Evolutionary conservation across 176 grass and related monocot species (phyloP), one percentile per base, ranked within the genome.

Genomic region (Pharus latifolius): DNA sequence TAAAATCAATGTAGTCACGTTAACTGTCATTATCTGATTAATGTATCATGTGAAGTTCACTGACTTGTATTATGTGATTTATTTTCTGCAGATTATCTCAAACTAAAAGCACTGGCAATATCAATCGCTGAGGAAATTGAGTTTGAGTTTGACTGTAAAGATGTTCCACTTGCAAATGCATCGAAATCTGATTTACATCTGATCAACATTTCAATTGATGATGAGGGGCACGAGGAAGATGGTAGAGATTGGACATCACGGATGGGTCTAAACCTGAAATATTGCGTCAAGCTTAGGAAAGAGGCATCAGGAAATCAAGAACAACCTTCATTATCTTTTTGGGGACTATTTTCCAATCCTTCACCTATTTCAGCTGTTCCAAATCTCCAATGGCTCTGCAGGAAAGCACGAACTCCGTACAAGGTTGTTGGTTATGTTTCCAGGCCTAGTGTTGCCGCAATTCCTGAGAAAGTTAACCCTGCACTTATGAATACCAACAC

Each of bases 141-240:
- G 49, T 82, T 85, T 32, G 72, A 76, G 31, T 86, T 91, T 55
- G 80, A 88, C 24, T 93, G 73, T 83, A 78, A 81, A 68, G 95
- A 99, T 67, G 58, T 86, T 68, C 77, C 87, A 66, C 64, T 94
- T 63, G 78, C 61, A 57, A 99, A 86, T 88, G 89, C 90, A 47
- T 88, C 78, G 14, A 78, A 71, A 33, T 78, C 95, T 63, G 84
- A 88, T 88, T 37, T 99, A 33, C 53, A 88, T 67, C 43, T 88
- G 63, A 94, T 99, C 69, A 99, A 99, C 40, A 86, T 82, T 65
- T 88, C 95, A 62, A 99, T 99, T 78, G 95, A 99, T 70, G 95
- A 94, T 8, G 95, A 98, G 71, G 87, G 60, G 3, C 82, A 93
- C 55, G 64, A 81, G 50, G 95, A 98, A 74, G 87, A 98, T 68